A percentile compares a stretch with the other conserved stretches of the same genome.
Evolutionary conservation across 2,329 filamentous ascomycete genomes (phyloP).

Genomic region (Didymella pomorum): DNA sequence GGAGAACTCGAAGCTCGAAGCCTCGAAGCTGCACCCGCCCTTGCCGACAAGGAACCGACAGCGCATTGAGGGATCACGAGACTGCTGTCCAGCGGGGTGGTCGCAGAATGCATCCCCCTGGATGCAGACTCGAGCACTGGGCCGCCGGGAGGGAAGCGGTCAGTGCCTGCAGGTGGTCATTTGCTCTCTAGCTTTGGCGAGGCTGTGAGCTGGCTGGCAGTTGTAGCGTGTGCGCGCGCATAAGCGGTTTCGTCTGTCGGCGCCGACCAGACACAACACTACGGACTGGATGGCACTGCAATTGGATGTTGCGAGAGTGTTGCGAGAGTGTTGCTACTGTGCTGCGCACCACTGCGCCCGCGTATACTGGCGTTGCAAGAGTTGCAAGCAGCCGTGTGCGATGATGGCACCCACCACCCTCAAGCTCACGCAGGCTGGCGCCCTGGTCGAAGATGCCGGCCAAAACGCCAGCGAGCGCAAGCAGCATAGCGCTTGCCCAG

Average conservation of each 20-base stretch:
- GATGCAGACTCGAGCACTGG: conserved; percentile 25
- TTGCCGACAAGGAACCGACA: conserved; percentile 29
- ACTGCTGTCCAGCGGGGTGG: conserved; percentile 24
- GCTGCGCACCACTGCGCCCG: background rate
- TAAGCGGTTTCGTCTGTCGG: conserved; percentile 31
- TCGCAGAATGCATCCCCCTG: conserved; percentile 36
- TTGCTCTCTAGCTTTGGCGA: conserved; percentile 28
- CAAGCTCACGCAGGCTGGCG: background rate
- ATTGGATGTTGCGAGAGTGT: background rate
- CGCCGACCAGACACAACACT: background rate
- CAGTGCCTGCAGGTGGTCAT: conserved; percentile 33
- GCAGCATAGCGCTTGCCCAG: conserved; percentile 5
- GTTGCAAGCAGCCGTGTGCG: background rate
- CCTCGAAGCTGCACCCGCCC: conserved; percentile 28
- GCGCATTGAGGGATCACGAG: conserved; percentile 20
- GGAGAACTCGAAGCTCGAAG: conserved; percentile 8
- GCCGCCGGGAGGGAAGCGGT: conserved; percentile 34
- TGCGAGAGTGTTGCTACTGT: no score
- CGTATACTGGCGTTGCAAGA: background rate
- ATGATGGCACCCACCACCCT: background rate
- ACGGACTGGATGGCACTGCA: background rate
- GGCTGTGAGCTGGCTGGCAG: conserved; percentile 35
- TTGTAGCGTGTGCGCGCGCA: conserved; percentile 35
- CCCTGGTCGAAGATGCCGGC: conserved; percentile 17
- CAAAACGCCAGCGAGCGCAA: conserved; percentile 9